phyloP scores from a whole-genome alignment of 1,139 yeast species.

The Candida tropicalis region DNA sequence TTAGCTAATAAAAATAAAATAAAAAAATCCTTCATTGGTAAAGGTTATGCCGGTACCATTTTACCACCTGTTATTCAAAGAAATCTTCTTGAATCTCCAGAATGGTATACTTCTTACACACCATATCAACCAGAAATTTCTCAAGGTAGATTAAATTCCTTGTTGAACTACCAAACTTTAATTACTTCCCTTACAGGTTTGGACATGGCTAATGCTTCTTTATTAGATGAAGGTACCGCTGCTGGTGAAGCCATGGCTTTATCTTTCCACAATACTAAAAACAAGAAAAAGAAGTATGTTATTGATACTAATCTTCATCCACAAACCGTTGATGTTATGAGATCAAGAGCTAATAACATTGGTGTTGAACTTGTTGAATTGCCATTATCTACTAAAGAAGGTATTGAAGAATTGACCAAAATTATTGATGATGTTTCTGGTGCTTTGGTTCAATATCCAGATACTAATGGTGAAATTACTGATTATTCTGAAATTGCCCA shows the following conservation, averaged over 20 bases:
- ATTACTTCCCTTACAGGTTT: slow-evolving; percentile 88
- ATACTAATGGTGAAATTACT: slow-evolving; percentile 75
- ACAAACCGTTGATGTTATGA: slow-evolving; percentile 80
- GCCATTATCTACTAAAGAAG: slow-evolving; percentile 56
- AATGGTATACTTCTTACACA: slow-evolving; percentile 98
- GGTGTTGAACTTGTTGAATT: slow-evolving; percentile 64
- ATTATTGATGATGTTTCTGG: slow-evolving; percentile 63
- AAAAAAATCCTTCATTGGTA: slow-evolving; percentile 81
- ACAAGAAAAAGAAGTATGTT: slow-evolving; percentile 68
- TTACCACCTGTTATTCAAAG: slow-evolving; percentile 94
- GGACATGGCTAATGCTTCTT: slow-evolving; percentile 89
- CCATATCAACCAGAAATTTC: slow-evolving; percentile 98
- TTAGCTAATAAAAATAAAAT: slow-evolving; percentile 76
- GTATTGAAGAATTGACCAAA: slow-evolving; percentile 41
- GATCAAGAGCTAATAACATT: slow-evolving; percentile 77
- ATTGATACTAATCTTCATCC: slow-evolving; percentile 80
- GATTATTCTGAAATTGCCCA: slow-evolving; percentile 60
- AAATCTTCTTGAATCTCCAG: slow-evolving; percentile 89
- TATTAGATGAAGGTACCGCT: slow-evolving; percentile 96
- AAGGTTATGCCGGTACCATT: slow-evolving; percentile 90
- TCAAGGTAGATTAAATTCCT: slow-evolving; percentile 90
- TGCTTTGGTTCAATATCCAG: slow-evolving; percentile 87
- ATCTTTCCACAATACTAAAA: slow-evolving; percentile 67
- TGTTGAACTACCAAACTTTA: slow-evolving; percentile 89
- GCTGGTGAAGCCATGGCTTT: slow-evolving; percentile 97